Evolutionary conservation across 73 alveolate genomes (phyloP).

Genomic region (Durusdinium trenchii): DNA sequence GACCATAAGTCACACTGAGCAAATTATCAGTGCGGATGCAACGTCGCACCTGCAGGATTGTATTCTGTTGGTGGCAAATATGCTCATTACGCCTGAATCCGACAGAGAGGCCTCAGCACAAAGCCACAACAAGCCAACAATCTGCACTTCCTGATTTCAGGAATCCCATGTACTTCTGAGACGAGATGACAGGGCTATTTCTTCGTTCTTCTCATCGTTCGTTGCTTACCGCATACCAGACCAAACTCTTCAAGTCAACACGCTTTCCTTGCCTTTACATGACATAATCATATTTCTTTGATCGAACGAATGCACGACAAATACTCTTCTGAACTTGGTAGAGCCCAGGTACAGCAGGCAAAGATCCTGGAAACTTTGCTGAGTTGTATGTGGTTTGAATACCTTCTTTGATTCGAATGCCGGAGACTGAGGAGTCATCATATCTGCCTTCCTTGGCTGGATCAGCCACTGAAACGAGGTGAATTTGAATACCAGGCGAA

Average conservation of each 20-base stretch:
- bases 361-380: conserved; percentile 67
- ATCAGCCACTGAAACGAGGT: conserved; percentile 69
- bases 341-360: conserved; percentile 75
- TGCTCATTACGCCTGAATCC: conserved; percentile 69
- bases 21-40: background rate
- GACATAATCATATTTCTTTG: too few relatives aligned
- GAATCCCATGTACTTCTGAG: conserved; percentile 69
- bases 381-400: background rate
- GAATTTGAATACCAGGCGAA: conserved; percentile 81
- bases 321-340: too few relatives aligned
- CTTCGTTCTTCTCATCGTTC: conserved; percentile 37
- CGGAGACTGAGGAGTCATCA: conserved; percentile 52
- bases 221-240: background rate
- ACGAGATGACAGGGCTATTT: conserved; percentile 42
- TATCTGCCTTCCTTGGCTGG: conserved; percentile 86
- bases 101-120: conserved; percentile 41
- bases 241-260: background rate
- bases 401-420: background rate
- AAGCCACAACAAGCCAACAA: background rate
- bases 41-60: background rate
- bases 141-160: too few relatives aligned
- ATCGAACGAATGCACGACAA: too few relatives aligned
- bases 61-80: conserved; percentile 67
- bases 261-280: background rate
- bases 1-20: background rate